phyloP scores from a whole-genome alignment of 1,284 basidiomycete genomes.

The Boletellus sp. region DNA sequence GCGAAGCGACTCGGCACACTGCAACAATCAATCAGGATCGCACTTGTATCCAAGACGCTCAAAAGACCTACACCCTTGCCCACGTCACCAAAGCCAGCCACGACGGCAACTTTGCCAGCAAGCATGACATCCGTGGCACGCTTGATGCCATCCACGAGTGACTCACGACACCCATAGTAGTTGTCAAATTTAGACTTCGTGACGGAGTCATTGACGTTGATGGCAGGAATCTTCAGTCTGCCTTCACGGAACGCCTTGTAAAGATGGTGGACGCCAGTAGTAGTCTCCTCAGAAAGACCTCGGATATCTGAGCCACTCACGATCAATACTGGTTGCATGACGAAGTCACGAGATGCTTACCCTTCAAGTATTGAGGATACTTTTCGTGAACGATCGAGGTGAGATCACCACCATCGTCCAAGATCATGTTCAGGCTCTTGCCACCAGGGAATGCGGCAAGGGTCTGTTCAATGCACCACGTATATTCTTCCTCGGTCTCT shows the following conservation, averaged over 20 bases:
- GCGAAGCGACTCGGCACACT: slow-evolving; percentile 97
- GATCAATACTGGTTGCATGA: slow-evolving; percentile 2
- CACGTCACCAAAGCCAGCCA: slow-evolving; percentile 98
- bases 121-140: slow-evolving; percentile 99
- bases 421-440: slow-evolving; percentile 95
- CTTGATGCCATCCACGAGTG: slow-evolving; percentile 99
- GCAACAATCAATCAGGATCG: slow-evolving; percentile 14
- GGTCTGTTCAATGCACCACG: slow-evolving; percentile 98
- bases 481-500: slow-evolving; percentile 98
- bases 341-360: slow-evolving; percentile 36
- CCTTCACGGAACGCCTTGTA: slow-evolving; percentile 98
- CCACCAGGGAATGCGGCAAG: slow-evolving; percentile 78
- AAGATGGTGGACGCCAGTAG: slow-evolving; percentile 98
- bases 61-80: slow-evolving; percentile 80
- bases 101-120: slow-evolving; percentile 98
- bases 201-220: slow-evolving; percentile 99
- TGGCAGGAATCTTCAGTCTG: slow-evolving; percentile 95
- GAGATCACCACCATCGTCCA: slow-evolving; percentile 98
- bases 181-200: slow-evolving; percentile 99
- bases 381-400: slow-evolving; percentile 96
- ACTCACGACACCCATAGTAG: slow-evolving; percentile 98
- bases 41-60: not conserved
- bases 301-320: slow-evolving; percentile 58
- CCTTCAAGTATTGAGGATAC: slow-evolving; percentile 83
- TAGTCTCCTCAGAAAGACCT: slow-evolving; percentile 98